Percentiles rank a stretch among this genome's conserved stretches.
Conservation (phyloP, 768 basidiomycete genomes). For the Lactarius psammicola region DNA sequence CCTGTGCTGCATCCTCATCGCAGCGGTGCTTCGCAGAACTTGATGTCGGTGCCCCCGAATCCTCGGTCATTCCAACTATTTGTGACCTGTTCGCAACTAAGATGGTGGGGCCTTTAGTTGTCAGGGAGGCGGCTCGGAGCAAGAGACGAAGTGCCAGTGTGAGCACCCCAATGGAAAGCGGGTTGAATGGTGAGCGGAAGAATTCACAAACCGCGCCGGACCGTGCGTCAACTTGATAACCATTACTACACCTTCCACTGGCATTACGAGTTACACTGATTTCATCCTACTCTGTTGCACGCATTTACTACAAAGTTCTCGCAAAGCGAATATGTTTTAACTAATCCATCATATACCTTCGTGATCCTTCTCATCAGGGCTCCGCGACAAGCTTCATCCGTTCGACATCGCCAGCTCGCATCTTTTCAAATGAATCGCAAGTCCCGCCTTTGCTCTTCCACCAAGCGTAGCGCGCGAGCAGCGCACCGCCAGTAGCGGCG, state of each 20-base stretch:
- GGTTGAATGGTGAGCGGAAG: neutral
- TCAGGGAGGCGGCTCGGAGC: neutral
- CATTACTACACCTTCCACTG: too few relatives aligned
- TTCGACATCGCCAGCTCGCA: constrained; percentile 51
- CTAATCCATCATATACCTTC: constrained; percentile 52
- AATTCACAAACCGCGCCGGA: neutral
- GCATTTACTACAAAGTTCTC: constrained; percentile 38
- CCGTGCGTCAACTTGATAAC: neutral
- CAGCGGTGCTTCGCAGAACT: constrained; percentile 12
- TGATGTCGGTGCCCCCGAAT: neutral
- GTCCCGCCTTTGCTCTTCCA: constrained; percentile 47
- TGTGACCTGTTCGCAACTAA: neutral
- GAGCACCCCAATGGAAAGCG: neutral
- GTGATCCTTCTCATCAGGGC: constrained; percentile 47
- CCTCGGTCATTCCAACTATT: constrained; percentile 1
- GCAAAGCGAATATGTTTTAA: constrained; percentile 53
- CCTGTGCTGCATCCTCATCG: constrained; percentile 7
- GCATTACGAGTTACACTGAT: too few relatives aligned
- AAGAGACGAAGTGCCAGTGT: neutral
- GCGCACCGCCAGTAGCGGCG: constrained; percentile 68
- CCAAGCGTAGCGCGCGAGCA: constrained; percentile 70
- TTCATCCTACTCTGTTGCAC: constrained; percentile 2
- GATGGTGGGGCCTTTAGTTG: neutral
- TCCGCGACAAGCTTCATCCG: constrained; percentile 61
- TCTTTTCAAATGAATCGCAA: constrained; percentile 60